Conservation (phyloP, 2,329 filamentous ascomycete species). For the Ceratocystiopsis brevicomis region DNA sequence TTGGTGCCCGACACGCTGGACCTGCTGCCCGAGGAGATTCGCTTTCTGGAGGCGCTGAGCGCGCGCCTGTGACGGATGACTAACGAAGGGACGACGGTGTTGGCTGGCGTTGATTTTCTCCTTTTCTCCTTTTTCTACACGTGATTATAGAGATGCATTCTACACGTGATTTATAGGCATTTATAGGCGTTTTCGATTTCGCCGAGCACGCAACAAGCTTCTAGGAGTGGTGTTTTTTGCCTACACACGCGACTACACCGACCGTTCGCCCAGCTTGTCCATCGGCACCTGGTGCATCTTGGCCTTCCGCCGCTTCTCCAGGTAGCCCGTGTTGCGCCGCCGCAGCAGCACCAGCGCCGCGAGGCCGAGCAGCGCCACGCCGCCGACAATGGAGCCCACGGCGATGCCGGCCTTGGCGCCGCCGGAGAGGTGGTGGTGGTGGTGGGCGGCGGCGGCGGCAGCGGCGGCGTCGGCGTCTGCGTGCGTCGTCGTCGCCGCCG, state of each 20-base stretch:
- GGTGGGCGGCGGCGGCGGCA: not conserved
- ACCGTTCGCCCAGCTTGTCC: no score
- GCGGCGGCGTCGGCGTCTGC: not conserved
- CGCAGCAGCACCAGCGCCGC: constrained; percentile 2
- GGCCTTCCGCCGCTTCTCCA: constrained; percentile 3
- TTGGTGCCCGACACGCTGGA: constrained; percentile 2
- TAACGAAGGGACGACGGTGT: no score
- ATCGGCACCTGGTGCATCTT: no score
- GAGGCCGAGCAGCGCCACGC: not conserved
- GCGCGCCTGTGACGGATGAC: constrained; percentile 2
- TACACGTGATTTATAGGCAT: no score
- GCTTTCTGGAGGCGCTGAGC: constrained; percentile 4
- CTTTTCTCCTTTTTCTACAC: no score
- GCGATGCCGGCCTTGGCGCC: constrained; percentile 21
- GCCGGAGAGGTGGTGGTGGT: constrained; percentile 12
- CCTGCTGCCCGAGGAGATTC: constrained; percentile 5
- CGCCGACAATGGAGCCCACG: constrained; percentile 16
- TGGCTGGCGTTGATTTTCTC: no score
- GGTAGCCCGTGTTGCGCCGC: constrained; percentile 4
- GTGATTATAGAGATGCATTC: no score
- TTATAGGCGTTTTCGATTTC: no score
- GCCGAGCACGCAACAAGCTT: no score
- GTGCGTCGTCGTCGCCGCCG: not conserved
- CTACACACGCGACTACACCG: no score
- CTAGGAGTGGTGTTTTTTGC: no score